Evolutionary conservation across 305 asterid species (phyloP), one percentile per base, ranked within the genome.

Genomic region (Plantago rigida): DNA sequence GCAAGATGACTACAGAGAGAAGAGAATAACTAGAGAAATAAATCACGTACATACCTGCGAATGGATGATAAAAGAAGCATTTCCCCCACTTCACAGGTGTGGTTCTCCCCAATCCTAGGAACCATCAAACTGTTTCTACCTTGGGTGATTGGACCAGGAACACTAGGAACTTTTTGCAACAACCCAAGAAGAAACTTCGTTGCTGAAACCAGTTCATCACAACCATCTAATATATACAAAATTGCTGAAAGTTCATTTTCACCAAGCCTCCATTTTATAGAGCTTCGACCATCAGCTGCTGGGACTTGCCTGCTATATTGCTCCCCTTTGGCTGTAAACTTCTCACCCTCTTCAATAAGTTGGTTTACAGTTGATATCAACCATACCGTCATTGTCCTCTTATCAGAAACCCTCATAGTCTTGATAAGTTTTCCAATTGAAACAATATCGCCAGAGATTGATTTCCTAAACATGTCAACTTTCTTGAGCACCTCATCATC

Each of bases 131-230:
- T 68, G 68, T 80, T 87, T 78, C 95, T 74, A 71, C 89, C 77
- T 63, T 79, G 81, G 74, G 81, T 69, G 56, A 78, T 72, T 73
- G 84, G 71, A 74, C 78, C 80, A 56, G 90, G 72, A 68, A 60
- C 73, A 69, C 80, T 79, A 49, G 78, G 89, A 69, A 81, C 82
- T 81, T 79, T 93, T 13, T 85, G 96, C 75, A 89, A 77, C 86
- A 93, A 72, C 95, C 95, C 87, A 9, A 87, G 78, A 70, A 93
- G 95, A 80, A 93, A 86, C 86, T 77, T 84, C 50, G 70, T 73
- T 22, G 93, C 95, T 56, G 85, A 78, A 59, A 84, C 83, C 54
- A 79, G 79, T 70, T 93, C 99, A 72, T 79, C 70, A 70, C 93
- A 89, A 61, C 79, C 69, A 79, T 93, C 99, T 87, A 89, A 77